Evolutionary conservation across 805 yeast species (phyloP).

Genomic region (Kockiozyma suomiensis): DNA sequence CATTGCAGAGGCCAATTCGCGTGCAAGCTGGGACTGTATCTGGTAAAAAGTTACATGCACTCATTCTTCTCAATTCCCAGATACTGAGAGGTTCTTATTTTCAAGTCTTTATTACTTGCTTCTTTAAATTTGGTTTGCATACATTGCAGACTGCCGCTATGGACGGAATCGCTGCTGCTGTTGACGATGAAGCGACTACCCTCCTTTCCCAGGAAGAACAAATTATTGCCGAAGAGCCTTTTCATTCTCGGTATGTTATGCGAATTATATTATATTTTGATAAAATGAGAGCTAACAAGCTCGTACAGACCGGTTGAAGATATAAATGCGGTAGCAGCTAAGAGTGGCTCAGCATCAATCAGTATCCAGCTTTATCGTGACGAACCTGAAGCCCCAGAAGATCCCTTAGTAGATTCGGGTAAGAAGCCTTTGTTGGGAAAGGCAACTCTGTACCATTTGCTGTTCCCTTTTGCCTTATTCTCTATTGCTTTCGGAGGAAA

Average conservation of each 20-base stretch:
- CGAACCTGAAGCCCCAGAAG: conserved; percentile 19
- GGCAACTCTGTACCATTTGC: conserved; percentile 13
- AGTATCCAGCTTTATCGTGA: conserved; percentile 19
- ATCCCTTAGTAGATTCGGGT: neutral
- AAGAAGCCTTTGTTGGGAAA: neutral
- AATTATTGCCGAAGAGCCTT: conserved; percentile 16
- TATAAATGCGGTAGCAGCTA: conserved; percentile 9
- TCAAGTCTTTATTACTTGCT: neutral
- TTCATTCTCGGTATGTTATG: conserved; percentile 15
- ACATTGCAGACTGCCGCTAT: neutral
- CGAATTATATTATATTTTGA: no score
- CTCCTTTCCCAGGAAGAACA: conserved; percentile 16
- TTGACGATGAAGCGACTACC: conserved; percentile 20
- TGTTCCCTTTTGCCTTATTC: conserved; percentile 17
- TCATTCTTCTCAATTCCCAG: neutral
- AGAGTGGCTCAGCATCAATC: conserved; percentile 8
- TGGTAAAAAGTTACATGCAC: neutral
- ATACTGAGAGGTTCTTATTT: neutral
- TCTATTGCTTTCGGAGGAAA: conserved; percentile 27
- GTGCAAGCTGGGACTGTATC: no score
- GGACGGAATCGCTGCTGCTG: conserved; percentile 18
- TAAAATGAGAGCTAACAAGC: neutral
- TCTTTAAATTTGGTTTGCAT: no score
- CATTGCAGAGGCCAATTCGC: no score
- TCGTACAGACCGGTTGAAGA: conserved; percentile 13